Base-by-base conservation (phyloP, 805 yeast genomes). In the Zygosaccharomyces pseudorouxii region DNA sequence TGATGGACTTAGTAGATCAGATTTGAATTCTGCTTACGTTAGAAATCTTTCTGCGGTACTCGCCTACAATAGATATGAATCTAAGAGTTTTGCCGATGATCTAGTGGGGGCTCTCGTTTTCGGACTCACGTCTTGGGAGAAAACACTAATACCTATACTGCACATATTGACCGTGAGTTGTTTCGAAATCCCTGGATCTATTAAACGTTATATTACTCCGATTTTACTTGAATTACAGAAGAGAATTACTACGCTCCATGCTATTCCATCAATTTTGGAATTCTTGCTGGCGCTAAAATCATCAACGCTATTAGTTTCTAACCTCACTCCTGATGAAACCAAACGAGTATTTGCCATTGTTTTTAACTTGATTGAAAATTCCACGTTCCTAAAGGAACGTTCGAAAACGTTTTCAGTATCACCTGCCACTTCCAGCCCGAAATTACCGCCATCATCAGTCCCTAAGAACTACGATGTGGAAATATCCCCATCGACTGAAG, bases 301-400 rank as follows among this genome's bases (percentile, higher is more conserved):
- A 47, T 73, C 84, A 37, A 89, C 92, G 0, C 65, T 78, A 1
- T 65, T 88, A 49, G 81, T 86, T 1, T 75, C 87, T 1, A 83
- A 83, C 57, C 84, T 88, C 60, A 84, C 86, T 3, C 74, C 76
- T 16, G 93, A 86, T 43, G 96, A 89, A 56, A 84, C 76, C 62
- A 84, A 82, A 57, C 73, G 89, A 41, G 87, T 88, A 2, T 86
- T 89, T 70, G 96, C 86, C 1, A 85, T 89, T 62, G 84, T 89
- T 1, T 86, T 89, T 70, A 82, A 83, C 56, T 84, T 82, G 56
- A 84, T 88, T 47, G 87, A 86, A 59, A 82, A 81, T 59, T 79
- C 88, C 1, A 72, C 76, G 45, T 89, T 85, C 55, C 54, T 68
- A 22, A 48, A 57, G n/a, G 52, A 55, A 29, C 49, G 52, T 39